These are phyloP conservation scores for Aspergillus novofumigatus DNA, from an alignment of 2,329 filamentous ascomycete genomes.

Conservation along the genomic window DNA sequence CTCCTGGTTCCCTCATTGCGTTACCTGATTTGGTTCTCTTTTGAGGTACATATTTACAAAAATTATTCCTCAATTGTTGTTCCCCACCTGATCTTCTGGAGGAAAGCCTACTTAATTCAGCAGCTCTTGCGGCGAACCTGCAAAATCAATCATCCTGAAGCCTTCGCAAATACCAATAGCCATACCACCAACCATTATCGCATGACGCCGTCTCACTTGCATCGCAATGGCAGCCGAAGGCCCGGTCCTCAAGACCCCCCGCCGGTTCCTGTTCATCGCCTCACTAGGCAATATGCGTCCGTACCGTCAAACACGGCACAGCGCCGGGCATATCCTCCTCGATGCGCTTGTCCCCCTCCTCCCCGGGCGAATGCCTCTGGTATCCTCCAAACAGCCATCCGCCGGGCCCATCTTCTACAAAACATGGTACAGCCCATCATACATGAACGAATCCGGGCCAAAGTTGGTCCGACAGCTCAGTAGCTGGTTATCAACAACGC, in stretches of 20 bases:
- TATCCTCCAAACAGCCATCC: conserved; percentile 50
- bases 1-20: background rate
- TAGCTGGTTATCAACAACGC: conserved; percentile 27
- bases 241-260: conserved; percentile 14
- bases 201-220: background rate
- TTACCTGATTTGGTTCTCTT: background rate
- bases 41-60: background rate
- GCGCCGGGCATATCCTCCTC: conserved; percentile 77
- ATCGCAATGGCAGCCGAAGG: background rate
- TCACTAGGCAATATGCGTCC: conserved; percentile 78
- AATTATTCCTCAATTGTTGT: background rate
- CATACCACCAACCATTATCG: background rate
- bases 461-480: conserved; percentile 65
- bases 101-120: background rate
- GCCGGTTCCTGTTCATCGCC: conserved; percentile 63
- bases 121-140: background rate
- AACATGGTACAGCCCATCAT: conserved; percentile 64
- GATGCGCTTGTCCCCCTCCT: conserved; percentile 54
- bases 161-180: background rate
- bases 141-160: background rate
- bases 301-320: conserved; percentile 77
- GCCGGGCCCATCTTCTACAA: conserved; percentile 41
- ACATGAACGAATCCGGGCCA: conserved; percentile 82
- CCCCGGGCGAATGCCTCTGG: conserved; percentile 39
- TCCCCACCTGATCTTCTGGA: background rate